Evolutionary conservation across 2,329 filamentous ascomycete genomes (phyloP).

Genomic region (Aureobasidium sp.): DNA sequence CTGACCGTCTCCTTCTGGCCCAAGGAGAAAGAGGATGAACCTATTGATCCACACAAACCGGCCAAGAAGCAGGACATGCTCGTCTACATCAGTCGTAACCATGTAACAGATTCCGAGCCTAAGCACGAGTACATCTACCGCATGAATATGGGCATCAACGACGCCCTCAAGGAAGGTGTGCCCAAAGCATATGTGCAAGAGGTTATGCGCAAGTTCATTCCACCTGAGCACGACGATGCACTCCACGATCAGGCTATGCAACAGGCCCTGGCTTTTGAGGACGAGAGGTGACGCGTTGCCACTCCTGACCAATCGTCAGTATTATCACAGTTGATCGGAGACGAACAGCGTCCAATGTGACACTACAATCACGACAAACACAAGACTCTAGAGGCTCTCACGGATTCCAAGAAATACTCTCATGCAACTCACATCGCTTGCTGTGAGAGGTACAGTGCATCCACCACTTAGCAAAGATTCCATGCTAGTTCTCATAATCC

Average conservation of each 20-base stretch:
- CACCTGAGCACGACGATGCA: slow-evolving; percentile 24
- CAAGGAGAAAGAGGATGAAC: slow-evolving; percentile 16
- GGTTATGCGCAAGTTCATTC: slow-evolving; percentile 49
- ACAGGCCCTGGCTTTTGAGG: slow-evolving; percentile 31
- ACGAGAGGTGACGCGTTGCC: slow-evolving; percentile 17
- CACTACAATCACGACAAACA: neutral
- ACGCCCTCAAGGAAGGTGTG: slow-evolving; percentile 50
- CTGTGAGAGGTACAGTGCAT: neutral
- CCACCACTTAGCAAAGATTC: neutral
- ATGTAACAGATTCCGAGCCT: slow-evolving; percentile 36
- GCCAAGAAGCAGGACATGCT: slow-evolving; percentile 37
- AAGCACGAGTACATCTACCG: slow-evolving; percentile 53
- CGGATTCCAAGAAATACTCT: neutral
- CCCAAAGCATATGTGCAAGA: slow-evolving; percentile 48
- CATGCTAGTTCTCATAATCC: neutral
- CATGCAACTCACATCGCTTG: neutral
- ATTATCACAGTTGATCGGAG: neutral
- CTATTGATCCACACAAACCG: slow-evolving; percentile 23
- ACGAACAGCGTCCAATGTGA: neutral
- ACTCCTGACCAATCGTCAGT: too few species aligned
- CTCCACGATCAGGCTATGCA: slow-evolving; percentile 29
- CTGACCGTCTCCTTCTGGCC: slow-evolving; percentile 41
- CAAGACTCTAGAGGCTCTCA: neutral
- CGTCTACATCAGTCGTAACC: slow-evolving; percentile 52
- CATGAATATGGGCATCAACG: slow-evolving; percentile 57